phyloP scores from a whole-genome alignment of 116 monocot species.

The Dioscorea cayenensis region DNA sequence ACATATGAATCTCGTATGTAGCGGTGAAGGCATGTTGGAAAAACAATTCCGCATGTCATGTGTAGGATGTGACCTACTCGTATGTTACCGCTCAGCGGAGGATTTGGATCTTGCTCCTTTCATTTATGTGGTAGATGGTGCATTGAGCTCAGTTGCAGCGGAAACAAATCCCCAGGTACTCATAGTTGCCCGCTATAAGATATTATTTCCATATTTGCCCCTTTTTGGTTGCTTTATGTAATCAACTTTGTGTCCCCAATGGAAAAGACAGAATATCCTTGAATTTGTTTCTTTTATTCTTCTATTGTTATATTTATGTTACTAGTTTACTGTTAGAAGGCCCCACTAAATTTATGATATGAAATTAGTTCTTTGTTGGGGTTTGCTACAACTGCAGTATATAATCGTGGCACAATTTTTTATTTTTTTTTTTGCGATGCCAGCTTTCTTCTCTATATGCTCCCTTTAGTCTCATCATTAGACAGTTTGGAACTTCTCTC shows the following conservation, averaged over 20 bases:
- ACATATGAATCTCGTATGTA: constrained; percentile 22
- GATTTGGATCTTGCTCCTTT: constrained; percentile 63
- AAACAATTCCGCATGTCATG: constrained; percentile 92
- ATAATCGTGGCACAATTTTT: too few relatives aligned
- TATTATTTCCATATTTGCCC: neutral
- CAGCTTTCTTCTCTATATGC: too few relatives aligned
- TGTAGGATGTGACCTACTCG: constrained; percentile 88
- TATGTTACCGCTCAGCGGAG: constrained; percentile 93
- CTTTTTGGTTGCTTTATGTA: neutral
- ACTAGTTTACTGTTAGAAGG: too few relatives aligned
- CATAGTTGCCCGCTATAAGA: neutral
- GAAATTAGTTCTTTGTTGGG: too few relatives aligned
- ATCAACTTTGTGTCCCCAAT: neutral
- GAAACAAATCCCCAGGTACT: constrained; percentile 95
- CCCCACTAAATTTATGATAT: too few relatives aligned
- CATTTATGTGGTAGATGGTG: constrained; percentile 95
- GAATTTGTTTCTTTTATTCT: too few relatives aligned
- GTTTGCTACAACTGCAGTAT: too few relatives aligned
- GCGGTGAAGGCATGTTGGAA: constrained; percentile 84
- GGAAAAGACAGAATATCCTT: too few relatives aligned
- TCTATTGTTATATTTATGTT: too few relatives aligned
- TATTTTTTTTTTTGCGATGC: too few relatives aligned
- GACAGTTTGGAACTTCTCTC: too few relatives aligned
- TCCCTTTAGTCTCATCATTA: too few relatives aligned
- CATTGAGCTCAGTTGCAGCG: constrained; percentile 83